These are phyloP conservation scores for Gloeophyllum trabeum DNA, from an alignment of 768 basidiomycete species.

Conservation along the genomic window DNA sequence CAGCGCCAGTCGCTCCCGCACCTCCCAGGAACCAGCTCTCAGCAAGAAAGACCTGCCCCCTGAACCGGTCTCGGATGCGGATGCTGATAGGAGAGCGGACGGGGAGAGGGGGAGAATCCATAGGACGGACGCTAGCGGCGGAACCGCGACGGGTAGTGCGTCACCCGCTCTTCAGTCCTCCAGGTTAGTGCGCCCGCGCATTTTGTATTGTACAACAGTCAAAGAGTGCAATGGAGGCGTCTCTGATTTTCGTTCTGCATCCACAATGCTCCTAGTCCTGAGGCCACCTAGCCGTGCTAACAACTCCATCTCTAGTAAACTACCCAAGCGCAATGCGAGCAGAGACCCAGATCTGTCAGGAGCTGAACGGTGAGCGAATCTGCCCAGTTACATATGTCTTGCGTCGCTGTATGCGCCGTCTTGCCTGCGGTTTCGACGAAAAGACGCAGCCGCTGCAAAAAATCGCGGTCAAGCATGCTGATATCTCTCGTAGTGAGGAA, in stretches of 20 bases:
- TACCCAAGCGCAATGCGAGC: not conserved
- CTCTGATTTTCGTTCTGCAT: not conserved
- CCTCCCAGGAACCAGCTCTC: too few relatives aligned
- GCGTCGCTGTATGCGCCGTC: not conserved
- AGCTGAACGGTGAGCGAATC: not conserved
- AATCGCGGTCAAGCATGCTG: slow-evolving; percentile 1
- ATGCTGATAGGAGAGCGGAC: too few relatives aligned
- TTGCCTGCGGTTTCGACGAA: slow-evolving; percentile 11
- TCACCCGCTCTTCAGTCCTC: not conserved
- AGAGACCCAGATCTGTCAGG: not conserved
- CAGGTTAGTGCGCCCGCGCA: not conserved
- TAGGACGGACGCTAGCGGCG: too few relatives aligned
- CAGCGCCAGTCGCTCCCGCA: too few relatives aligned
- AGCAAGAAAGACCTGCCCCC: too few relatives aligned
- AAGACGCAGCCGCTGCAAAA: slow-evolving; percentile 17
- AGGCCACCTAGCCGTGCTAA: not conserved
- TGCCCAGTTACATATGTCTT: not conserved
- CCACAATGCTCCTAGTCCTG: not conserved
- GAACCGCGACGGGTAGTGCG: not conserved
- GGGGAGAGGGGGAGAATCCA: too few relatives aligned
- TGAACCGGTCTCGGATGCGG: too few relatives aligned
- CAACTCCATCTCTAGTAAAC: not conserved
- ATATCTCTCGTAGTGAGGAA: not conserved
- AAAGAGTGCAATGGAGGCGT: too few relatives aligned
- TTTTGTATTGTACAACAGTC: too few relatives aligned